Percentiles rank a stretch among this genome's conserved stretches.
These are phyloP conservation scores for Neocucurbitaria cava DNA, from an alignment of 2,329 filamentous ascomycete genomes.

Conservation along the genomic window DNA sequence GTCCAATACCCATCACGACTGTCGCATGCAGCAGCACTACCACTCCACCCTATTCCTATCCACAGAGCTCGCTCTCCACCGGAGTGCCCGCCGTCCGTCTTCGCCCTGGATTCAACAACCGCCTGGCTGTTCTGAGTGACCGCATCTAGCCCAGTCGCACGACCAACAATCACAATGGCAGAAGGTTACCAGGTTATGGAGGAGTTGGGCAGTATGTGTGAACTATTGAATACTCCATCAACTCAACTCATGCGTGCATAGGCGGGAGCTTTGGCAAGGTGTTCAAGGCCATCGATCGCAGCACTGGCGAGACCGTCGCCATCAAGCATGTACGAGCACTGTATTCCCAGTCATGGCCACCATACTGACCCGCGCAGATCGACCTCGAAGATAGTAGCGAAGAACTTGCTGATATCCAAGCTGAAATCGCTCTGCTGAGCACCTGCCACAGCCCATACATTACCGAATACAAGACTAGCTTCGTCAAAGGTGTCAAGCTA, in stretches of 20 bases:
- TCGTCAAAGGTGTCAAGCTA: slow-evolving; percentile 93
- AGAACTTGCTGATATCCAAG: slow-evolving; percentile 97
- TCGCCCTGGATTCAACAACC: slow-evolving; percentile 28
- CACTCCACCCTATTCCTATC: slow-evolving; percentile 41
- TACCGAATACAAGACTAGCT: slow-evolving; percentile 95
- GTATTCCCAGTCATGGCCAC: slow-evolving; percentile 3
- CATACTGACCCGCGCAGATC: slow-evolving; percentile 66
- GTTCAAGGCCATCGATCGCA: slow-evolving; percentile 92
- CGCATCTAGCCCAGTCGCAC: slow-evolving; percentile 24
- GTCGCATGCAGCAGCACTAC: slow-evolving; percentile 13
- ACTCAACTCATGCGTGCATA: slow-evolving; percentile 47
- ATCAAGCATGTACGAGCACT: slow-evolving; percentile 84
- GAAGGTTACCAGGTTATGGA: slow-evolving; percentile 93
- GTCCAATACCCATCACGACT: slow-evolving; percentile 23
- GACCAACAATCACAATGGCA: slow-evolving; percentile 64
- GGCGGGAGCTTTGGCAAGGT: slow-evolving; percentile 96
- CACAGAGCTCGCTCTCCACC: slow-evolving; percentile 18
- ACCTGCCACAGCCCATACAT: slow-evolving; percentile 94
- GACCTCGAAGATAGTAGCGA: slow-evolving; percentile 98
- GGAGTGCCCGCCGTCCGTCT: slow-evolving; percentile 32
- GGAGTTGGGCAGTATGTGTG: slow-evolving; percentile 84
- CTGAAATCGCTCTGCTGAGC: slow-evolving; percentile 93
- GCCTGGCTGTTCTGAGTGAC: slow-evolving; percentile 20
- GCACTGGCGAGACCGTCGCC: slow-evolving; percentile 90
- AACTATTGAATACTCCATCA: not conserved